A percentile compares a stretch with the other conserved stretches of the same genome.
Conservation (phyloP, 2,329 filamentous ascomycete species). For the Arthrobotrys iridis region DNA sequence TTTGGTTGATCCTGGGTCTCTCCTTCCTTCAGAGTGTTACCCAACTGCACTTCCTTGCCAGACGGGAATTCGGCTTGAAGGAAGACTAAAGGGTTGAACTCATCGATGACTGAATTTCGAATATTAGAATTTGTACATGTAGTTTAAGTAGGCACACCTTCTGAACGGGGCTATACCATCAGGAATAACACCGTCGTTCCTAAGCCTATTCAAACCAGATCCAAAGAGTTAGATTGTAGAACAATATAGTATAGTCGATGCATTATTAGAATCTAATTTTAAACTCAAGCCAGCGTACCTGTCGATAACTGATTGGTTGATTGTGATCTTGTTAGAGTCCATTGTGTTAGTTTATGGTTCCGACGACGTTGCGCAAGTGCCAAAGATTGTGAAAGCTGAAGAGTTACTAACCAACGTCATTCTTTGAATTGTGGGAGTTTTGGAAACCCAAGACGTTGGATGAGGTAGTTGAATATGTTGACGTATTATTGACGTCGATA, state of each 20-base stretch:
- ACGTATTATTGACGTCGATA: conserved; percentile 2
- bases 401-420: conserved; percentile 19
- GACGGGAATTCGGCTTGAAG: conserved; percentile 66
- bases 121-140: conserved; percentile 23
- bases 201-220: conserved; percentile 55
- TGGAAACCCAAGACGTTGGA: background rate
- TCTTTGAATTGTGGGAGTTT: conserved; percentile 10
- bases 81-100: conserved; percentile 68
- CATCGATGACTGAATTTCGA: conserved; percentile 67
- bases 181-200: conserved; percentile 59
- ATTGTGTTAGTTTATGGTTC: background rate
- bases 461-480: background rate
- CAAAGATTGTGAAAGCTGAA: background rate
- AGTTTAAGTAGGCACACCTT: conserved; percentile 35
- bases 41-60: conserved; percentile 64
- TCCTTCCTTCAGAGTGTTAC: conserved; percentile 65
- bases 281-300: conserved; percentile 32
- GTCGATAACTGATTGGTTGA: conserved; percentile 56
- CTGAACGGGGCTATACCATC: conserved; percentile 58
- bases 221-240: background rate
- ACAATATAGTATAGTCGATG: background rate
- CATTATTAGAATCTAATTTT: conserved; percentile 30
- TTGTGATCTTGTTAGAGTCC: conserved; percentile 53
- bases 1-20: conserved; percentile 60
- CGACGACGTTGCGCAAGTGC: background rate